Evolutionary conservation across 1,284 basidiomycete genomes (phyloP).

Genomic region (Limonomyces culmigenus): DNA sequence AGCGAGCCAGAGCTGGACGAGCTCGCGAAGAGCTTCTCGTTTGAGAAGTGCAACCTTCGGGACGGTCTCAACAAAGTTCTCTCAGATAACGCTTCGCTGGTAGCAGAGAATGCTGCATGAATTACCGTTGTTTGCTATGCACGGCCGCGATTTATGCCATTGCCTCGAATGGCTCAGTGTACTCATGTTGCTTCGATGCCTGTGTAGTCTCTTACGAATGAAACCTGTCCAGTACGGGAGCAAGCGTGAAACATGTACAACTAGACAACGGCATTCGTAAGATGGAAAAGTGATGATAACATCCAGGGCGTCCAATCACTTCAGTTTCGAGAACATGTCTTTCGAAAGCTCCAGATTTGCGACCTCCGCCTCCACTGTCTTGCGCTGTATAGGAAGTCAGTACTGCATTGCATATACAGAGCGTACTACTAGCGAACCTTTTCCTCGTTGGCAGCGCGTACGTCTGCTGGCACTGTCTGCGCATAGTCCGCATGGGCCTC

Average conservation of each 20-base stretch:
- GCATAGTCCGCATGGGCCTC: constrained; percentile 64
- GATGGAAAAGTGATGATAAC: too few species aligned
- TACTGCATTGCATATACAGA: constrained; percentile 5
- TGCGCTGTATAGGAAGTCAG: constrained; percentile 27
- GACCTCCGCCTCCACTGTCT: constrained; percentile 48
- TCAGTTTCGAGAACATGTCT: constrained; percentile 34
- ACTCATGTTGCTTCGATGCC: too few species aligned
- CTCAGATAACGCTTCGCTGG: constrained; percentile 16
- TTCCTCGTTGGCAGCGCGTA: constrained; percentile 58
- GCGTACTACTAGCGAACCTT: constrained; percentile 34
- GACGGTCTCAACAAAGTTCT: constrained; percentile 24
- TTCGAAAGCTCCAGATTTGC: constrained; percentile 38
- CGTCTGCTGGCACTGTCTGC: constrained; percentile 62
- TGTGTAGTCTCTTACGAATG: too few species aligned
- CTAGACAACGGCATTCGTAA: too few species aligned
- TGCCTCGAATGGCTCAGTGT: too few species aligned
- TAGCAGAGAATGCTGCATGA: too few species aligned
- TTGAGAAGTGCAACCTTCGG: constrained; percentile 31
- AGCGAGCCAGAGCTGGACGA: constrained; percentile 20
- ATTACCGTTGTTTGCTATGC: too few species aligned
- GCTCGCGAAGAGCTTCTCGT: constrained; percentile 36
- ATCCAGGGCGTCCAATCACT: too few species aligned
- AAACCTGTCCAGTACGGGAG: too few species aligned
- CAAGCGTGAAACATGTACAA: too few species aligned
- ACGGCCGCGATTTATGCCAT: too few species aligned